Evolutionary conservation across 2,329 filamentous ascomycete species (phyloP), one percentile per base, ranked within the genome.

Genomic region (Ascosphaera apis): DNA sequence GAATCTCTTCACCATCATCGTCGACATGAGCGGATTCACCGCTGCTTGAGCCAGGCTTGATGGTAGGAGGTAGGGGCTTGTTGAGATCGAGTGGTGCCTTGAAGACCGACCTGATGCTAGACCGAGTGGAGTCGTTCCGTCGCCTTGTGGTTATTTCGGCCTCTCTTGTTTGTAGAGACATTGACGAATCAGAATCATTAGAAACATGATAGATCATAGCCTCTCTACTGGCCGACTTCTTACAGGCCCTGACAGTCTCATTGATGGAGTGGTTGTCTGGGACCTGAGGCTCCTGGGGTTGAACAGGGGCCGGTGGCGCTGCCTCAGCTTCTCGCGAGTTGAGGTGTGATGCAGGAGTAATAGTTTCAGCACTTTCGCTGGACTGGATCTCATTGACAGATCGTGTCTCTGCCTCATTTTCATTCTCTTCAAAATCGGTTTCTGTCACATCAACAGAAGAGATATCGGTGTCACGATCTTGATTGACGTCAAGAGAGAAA

Each of bases 1-100:
- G 61, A n/a, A 93, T 76, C 3, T 70, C 76, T 51, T 92, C 86
- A 1, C 76, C 71, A 34, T 91, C 83, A 25, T 81, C 74, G 9
- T 67, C 81, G 30, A 13, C 16, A 4, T 31, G 30, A 13, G 4
- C 12, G 30, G 30, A 31, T 12, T 31, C 30, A 7, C 30, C 30
- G 12, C 16, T 31, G 30, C 30, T 31, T 4, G 30, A 31, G 4
- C 30, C 30, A 13, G 30, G 30, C 16, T 31, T 31, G 4, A 7
- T 7, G n/a, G 4, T 12, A 7, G 30, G 16, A 4, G n/a, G 30
- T 31, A 15, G 30, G 12, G 30, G n/a, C 19, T 21, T 21, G 19
- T 21, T 21, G 19, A 21, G 19, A 21, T 21, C 9, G 9, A 21
- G 19, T 4, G 19, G 19, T 31, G 30, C 12, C 30, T 31, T 17